Percentiles rank a stretch among this genome's conserved stretches.
Conservation (phyloP, 371 early-diverging fungal genomes). For the Rhizopus stolonifer region DNA sequence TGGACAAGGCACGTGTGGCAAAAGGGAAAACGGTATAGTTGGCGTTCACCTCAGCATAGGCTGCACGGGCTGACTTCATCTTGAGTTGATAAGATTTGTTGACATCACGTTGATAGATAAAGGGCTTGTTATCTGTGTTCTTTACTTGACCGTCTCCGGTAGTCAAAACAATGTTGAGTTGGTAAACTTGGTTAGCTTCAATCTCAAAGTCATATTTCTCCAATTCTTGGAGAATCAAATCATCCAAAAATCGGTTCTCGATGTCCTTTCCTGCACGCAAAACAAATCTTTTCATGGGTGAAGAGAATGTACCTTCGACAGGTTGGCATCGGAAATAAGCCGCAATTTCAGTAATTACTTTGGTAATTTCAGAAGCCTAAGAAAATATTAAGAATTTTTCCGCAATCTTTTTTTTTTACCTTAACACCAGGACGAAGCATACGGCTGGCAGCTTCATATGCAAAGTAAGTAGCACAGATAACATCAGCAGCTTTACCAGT, state of each 20-base stretch:
- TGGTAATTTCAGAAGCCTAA: constrained; percentile 69
- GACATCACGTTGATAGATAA: constrained; percentile 80
- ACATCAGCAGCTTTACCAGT: constrained; percentile 78
- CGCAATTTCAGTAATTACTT: constrained; percentile 75
- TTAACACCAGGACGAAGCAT: constrained; percentile 80
- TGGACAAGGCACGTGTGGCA: constrained; percentile 67
- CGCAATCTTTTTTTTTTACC: constrained; percentile 15
- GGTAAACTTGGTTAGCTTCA: constrained; percentile 82
- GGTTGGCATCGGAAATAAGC: constrained; percentile 83
- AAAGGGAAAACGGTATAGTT: constrained; percentile 86
- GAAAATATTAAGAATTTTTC: constrained; percentile 9
- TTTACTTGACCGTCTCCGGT: constrained; percentile 78
- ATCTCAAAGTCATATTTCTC: constrained; percentile 64
- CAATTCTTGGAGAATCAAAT: constrained; percentile 63
- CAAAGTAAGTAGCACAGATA: constrained; percentile 79
- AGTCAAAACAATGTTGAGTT: constrained; percentile 80
- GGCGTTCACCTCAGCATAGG: constrained; percentile 71
- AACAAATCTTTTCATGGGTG: constrained; percentile 80
- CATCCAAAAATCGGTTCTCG: constrained; percentile 77
- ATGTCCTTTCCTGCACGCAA: constrained; percentile 84
- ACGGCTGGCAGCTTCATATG: constrained; percentile 77
- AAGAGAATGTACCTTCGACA: constrained; percentile 83
- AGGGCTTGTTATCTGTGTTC: constrained; percentile 71
- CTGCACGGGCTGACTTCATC: constrained; percentile 78
- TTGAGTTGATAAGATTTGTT: constrained; percentile 81